A percentile compares a stretch with the other conserved stretches of the same genome.
phyloP scores from a whole-genome alignment of 1,284 basidiomycete species.

The Cryptococcus hybrid region DNA sequence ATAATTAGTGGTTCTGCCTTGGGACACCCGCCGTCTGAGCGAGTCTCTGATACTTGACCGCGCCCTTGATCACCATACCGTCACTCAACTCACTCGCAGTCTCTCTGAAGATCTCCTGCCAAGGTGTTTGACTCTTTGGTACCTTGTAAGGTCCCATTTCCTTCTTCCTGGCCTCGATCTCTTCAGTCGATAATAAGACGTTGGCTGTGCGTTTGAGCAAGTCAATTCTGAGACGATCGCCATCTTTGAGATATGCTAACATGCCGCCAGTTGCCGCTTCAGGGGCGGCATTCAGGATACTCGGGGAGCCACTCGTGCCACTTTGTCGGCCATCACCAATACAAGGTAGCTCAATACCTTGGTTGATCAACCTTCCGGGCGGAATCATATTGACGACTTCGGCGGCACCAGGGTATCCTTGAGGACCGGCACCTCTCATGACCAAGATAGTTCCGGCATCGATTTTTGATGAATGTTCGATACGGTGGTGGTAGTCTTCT shows the following conservation, averaged over 20 bases:
- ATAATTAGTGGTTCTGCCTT: slow-evolving; percentile 41
- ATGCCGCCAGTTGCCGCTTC: slow-evolving; percentile 48
- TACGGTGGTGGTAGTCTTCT: slow-evolving; percentile 47
- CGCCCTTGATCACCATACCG: slow-evolving; percentile 47
- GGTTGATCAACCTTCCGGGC: slow-evolving; percentile 45
- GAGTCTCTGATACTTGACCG: slow-evolving; percentile 47
- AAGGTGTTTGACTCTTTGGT: slow-evolving; percentile 47
- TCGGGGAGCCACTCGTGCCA: slow-evolving; percentile 48
- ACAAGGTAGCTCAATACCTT: slow-evolving; percentile 49
- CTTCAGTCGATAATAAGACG: slow-evolving; percentile 31
- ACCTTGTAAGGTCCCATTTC: slow-evolving; percentile 31
- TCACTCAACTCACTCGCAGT: slow-evolving; percentile 43
- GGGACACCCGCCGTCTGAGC: slow-evolving; percentile 42
- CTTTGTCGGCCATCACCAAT: slow-evolving; percentile 49
- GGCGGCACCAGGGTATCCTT: slow-evolving; percentile 46
- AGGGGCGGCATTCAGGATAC: slow-evolving; percentile 48
- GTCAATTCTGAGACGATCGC: slow-evolving; percentile 48
- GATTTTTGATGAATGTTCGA: slow-evolving; percentile 34
- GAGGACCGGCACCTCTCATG: slow-evolving; percentile 48
- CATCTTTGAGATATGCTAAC: slow-evolving; percentile 46
- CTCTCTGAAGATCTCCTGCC: slow-evolving; percentile 49
- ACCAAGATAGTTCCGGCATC: slow-evolving; percentile 40
- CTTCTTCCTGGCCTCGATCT: slow-evolving; percentile 38
- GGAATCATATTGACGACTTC: slow-evolving; percentile 52
- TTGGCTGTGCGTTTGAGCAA: slow-evolving; percentile 39